These are phyloP conservation scores for Bigelowiella natans DNA, from an alignment of 78 protist species.

Conservation along the genomic window DNA sequence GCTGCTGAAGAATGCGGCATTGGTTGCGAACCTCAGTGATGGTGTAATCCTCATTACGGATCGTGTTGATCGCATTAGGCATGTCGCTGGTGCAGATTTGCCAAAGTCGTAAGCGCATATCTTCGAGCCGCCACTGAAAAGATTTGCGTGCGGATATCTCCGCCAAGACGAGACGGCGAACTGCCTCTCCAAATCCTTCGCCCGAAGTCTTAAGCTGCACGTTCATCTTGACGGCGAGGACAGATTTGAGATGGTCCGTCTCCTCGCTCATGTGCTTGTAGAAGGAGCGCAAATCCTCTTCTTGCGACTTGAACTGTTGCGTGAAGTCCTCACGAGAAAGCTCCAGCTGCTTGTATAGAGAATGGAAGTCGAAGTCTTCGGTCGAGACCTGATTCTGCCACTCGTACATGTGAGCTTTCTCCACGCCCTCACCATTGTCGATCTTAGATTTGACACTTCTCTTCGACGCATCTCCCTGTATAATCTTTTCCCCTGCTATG, in stretches of 20 bases:
- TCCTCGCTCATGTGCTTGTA: neutral
- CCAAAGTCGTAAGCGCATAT: neutral
- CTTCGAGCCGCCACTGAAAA: neutral
- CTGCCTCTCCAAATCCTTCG: neutral
- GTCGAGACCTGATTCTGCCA: neutral
- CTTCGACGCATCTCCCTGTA: neutral
- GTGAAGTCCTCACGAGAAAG: neutral
- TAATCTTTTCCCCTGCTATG: too few species aligned
- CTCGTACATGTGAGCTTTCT: neutral
- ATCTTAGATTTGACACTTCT: too few species aligned
- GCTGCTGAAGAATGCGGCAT: neutral
- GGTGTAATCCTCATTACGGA: neutral
- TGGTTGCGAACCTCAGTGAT: neutral
- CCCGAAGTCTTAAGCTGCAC: neutral
- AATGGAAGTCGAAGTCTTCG: neutral
- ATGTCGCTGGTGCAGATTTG: neutral
- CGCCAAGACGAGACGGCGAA: neutral
- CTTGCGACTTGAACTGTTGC: neutral
- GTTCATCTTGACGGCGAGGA: neutral
- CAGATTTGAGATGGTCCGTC: neutral
- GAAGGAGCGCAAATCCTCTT: neutral
- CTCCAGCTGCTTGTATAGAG: neutral
- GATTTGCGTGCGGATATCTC: neutral
- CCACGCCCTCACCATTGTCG: neutral
- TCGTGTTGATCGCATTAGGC: neutral